Conservation (phyloP, 305 asterid species). For the Fraxinus dipetala region DNA sequence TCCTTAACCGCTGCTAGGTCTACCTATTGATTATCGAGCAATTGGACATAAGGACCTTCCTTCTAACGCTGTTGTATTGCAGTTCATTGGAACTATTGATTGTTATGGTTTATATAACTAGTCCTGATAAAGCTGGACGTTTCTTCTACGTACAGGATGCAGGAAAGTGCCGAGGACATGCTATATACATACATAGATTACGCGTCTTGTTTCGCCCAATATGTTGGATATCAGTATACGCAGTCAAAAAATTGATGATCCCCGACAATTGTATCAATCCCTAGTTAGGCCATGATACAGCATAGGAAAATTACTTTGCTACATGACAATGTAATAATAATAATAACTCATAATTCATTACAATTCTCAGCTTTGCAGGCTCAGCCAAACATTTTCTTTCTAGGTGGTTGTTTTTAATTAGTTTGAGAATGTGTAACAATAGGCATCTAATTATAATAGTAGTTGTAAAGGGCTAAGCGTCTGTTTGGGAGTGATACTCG, state of each 20-base stretch:
- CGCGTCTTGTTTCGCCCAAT: background rate
- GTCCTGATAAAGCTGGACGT: constrained; percentile 2
- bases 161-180: constrained; percentile 4
- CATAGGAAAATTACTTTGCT: constrained; percentile 9
- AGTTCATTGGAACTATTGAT: background rate
- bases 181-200: constrained; percentile 9
- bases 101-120: background rate
- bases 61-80: background rate
- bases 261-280: background rate
- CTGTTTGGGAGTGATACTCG: background rate
- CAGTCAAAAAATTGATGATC: background rate
- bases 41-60: background rate
- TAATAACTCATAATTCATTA: constrained; percentile 18
- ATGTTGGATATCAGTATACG: background rate
- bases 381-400: background rate
- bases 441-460: background rate
- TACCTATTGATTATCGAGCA: background rate
- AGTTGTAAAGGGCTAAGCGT: constrained; percentile 21
- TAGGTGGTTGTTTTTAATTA: constrained; percentile 24
- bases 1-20: background rate
- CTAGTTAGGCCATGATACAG: constrained; percentile 13
- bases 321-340: constrained; percentile 14
- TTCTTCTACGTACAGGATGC: constrained; percentile 22
- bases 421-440: background rate
- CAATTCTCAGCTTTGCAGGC: constrained; percentile 3